Percentiles rank a stretch among this genome's conserved stretches.
These are phyloP conservation scores for Pulicaria dysenterica DNA, from an alignment of 129 eudicot genomes.

Conservation along the genomic window DNA sequence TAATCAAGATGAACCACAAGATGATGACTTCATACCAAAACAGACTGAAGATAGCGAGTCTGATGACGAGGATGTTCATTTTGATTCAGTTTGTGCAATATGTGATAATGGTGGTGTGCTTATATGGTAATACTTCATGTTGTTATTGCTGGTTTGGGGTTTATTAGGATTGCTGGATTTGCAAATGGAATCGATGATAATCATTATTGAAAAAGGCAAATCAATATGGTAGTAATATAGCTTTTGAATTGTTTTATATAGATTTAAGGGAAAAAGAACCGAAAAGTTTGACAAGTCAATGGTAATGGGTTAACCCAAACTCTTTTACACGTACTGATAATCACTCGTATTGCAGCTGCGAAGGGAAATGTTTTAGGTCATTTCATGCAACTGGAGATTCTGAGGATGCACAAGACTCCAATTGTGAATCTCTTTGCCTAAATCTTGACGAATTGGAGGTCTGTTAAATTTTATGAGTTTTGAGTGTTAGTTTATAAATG, in stretches of 20 bases:
- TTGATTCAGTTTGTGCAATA: constrained; percentile 78
- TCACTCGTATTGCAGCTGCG: constrained; percentile 49
- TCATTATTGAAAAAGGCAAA: neutral
- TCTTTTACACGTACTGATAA: neutral
- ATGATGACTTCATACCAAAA: constrained; percentile 35
- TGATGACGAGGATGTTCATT: constrained; percentile 54
- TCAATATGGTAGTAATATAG: neutral
- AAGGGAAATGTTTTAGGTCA: constrained; percentile 81
- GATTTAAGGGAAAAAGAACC: no score
- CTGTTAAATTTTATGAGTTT: constrained; percentile 22
- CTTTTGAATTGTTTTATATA: neutral
- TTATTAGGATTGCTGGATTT: neutral
- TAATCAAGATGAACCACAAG: constrained; percentile 41
- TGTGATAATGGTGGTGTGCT: constrained; percentile 83
- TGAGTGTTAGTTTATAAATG: constrained; percentile 10
- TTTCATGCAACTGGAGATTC: constrained; percentile 58
- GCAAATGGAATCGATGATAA: no score
- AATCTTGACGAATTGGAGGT: constrained; percentile 49
- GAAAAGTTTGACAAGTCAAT: no score
- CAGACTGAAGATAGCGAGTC: constrained; percentile 52
- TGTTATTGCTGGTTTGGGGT: neutral
- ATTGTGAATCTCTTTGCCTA: constrained; percentile 55
- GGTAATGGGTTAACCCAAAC: neutral
- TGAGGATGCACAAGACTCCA: constrained; percentile 48
- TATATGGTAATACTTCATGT: constrained; percentile 46